These are phyloP conservation scores for Suhomyces bolitotheri DNA, from an alignment of 1,139 yeast genomes.

Conservation along the genomic window DNA sequence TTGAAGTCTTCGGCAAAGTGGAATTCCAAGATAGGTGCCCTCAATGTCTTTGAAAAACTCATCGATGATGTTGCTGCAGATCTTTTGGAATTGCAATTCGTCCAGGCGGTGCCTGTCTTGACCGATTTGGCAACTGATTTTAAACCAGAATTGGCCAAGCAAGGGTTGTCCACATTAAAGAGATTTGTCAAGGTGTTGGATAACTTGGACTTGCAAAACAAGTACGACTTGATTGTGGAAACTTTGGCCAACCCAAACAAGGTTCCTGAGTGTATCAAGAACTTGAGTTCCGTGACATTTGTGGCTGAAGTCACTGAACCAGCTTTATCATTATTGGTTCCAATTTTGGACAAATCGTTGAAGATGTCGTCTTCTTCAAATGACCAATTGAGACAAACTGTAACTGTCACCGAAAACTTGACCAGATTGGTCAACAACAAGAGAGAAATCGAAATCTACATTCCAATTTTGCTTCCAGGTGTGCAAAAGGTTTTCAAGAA, in stretches of 20 bases:
- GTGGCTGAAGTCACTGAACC: slow-evolving; percentile 99
- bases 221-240: slow-evolving; percentile 80
- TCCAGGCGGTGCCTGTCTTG: slow-evolving; percentile 76
- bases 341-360: slow-evolving; percentile 87
- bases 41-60: slow-evolving; percentile 69
- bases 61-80: slow-evolving; percentile 84
- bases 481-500: slow-evolving; percentile 83
- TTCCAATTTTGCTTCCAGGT: slow-evolving; percentile 87
- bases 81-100: slow-evolving; percentile 77
- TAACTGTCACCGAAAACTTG: slow-evolving; percentile 91
- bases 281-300: slow-evolving; percentile 89
- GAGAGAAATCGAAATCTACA: slow-evolving; percentile 82
- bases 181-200: slow-evolving; percentile 81
- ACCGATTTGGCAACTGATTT: slow-evolving; percentile 92
- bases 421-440: slow-evolving; percentile 94
- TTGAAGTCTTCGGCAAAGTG: slow-evolving; percentile 86
- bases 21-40: slow-evolving; percentile 85
- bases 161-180: slow-evolving; percentile 69
- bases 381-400: slow-evolving; percentile 95
- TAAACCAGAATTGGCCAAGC: slow-evolving; percentile 92
- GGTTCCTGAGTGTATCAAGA: slow-evolving; percentile 86
- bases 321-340: slow-evolving; percentile 84
- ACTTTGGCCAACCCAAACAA: slow-evolving; percentile 88
- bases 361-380: slow-evolving; percentile 88
- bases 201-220: slow-evolving; percentile 86